Conservation (phyloP, 306 rosid genomes). For the Prunus salicina region DNA sequence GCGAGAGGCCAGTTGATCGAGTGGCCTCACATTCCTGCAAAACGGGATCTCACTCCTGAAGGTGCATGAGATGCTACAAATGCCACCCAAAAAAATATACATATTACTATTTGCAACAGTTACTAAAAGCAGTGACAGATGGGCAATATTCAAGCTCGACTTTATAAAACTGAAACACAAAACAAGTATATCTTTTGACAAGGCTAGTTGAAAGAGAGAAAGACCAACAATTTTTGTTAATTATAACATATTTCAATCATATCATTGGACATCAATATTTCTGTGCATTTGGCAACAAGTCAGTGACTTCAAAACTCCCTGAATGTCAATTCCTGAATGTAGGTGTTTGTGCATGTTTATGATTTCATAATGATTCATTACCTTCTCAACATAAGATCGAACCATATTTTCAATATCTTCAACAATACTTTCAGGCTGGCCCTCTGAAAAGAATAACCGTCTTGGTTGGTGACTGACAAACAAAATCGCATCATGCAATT, state of each 20-base stretch:
- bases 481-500: background rate
- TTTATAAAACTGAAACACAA: background rate
- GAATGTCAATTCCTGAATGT: background rate
- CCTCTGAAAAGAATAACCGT: conserved; percentile 50
- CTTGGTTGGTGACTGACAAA: conserved; percentile 10
- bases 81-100: background rate
- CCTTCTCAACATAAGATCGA: conserved; percentile 84
- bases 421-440: conserved; percentile 90
- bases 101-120: background rate
- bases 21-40: background rate
- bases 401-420: conserved; percentile 93
- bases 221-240: background rate
- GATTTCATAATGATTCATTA: conserved; percentile 17
- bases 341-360: background rate
- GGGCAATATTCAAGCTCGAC: background rate
- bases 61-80: background rate
- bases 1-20: background rate
- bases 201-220: background rate
- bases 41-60: background rate
- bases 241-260: background rate
- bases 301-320: background rate
- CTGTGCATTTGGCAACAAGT: background rate
- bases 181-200: background rate
- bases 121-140: background rate
- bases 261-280: background rate